Base-by-base conservation (phyloP, 163 green algal species). In the Scenedesmus sp. region DNA sequence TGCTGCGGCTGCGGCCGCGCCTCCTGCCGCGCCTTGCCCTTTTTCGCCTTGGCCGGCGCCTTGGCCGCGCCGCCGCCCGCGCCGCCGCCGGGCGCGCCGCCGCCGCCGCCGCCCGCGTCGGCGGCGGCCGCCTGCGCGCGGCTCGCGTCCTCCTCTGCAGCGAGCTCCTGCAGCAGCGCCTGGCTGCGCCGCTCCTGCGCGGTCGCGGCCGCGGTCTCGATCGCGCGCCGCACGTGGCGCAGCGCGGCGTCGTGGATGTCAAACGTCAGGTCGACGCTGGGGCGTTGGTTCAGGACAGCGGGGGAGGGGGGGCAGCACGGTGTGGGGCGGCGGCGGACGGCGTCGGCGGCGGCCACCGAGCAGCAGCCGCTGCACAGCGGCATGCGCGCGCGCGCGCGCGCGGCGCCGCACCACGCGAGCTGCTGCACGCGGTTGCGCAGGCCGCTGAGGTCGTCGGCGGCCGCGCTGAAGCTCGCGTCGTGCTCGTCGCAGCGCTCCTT, bases 121-220 rank as follows among this genome's bases (percentile, higher is more conserved):
- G 29, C 20, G 50, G 33, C 45, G 58, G 54, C 20, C 20, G 22
- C 26, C 17, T 42, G 0, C 63, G 50, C 24, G 67, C 66, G 14
- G 42, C 39, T 53, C 2, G 63, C 48, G 34, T 81, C 69, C 33
- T 83, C 69, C 45, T 80, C 74, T 24, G 74, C 75, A 50, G 48
- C 89, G 29, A 94, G 87, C 80, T 94, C 89, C 18, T 78, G 80
- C 64, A 95, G 81, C 69, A 95, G 83, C 50, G 84, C 77, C 42
- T 89, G 74, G 18, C 82, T 90, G 31, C 89, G 87, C 17, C 76
- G 66, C 80, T 94, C 90, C 24, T 85, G 86, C 0, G 87, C 89
- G 17, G 57, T 63, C 1, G 80, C 70, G 1, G 91, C 90, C 24
- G 77, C 79, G 13, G 73, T 64, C 77, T 94, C 90, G 15, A 95